These are phyloP conservation scores for Endoconidiophora polonica DNA, from an alignment of 2,329 filamentous ascomycete genomes.

Conservation along the genomic window DNA sequence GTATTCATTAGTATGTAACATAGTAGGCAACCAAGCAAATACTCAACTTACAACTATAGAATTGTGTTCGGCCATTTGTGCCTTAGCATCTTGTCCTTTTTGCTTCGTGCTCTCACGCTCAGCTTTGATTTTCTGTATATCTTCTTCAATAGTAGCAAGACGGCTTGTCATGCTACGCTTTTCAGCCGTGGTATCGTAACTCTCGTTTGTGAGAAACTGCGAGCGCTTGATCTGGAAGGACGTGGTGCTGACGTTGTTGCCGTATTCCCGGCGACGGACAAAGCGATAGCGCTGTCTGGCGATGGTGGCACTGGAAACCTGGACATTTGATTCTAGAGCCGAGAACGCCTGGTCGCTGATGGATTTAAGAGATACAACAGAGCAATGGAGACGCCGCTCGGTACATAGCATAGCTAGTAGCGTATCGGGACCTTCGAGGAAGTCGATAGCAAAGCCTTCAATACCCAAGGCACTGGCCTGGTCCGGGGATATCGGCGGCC, in stretches of 20 bases:
- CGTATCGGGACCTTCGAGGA: slow-evolving; percentile 60
- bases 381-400: slow-evolving; percentile 49
- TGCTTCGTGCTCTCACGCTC: slow-evolving; percentile 21
- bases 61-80: not conserved
- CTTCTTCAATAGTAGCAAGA: slow-evolving; percentile 26
- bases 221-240: slow-evolving; percentile 42
- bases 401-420: slow-evolving; percentile 81
- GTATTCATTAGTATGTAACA: slow-evolving; percentile 14
- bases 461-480: slow-evolving; percentile 47
- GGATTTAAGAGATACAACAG: slow-evolving; percentile 46
- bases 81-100: not conserved
- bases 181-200: slow-evolving; percentile 51
- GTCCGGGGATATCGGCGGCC: slow-evolving; percentile 34
- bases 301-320: slow-evolving; percentile 54
- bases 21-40: not conserved
- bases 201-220: slow-evolving; percentile 59
- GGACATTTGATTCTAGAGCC: slow-evolving; percentile 38
- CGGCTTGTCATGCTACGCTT: slow-evolving; percentile 43
- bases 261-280: slow-evolving; percentile 63
- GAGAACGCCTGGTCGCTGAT: slow-evolving; percentile 52
- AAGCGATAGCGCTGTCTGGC: slow-evolving; percentile 48
- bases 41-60: not conserved
- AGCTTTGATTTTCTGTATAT: slow-evolving; percentile 23
- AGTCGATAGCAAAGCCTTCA: slow-evolving; percentile 66
- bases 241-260: slow-evolving; percentile 47